Conservation (phyloP, 2,329 filamentous ascomycete species). For the Phialemonium atrogriseum region DNA sequence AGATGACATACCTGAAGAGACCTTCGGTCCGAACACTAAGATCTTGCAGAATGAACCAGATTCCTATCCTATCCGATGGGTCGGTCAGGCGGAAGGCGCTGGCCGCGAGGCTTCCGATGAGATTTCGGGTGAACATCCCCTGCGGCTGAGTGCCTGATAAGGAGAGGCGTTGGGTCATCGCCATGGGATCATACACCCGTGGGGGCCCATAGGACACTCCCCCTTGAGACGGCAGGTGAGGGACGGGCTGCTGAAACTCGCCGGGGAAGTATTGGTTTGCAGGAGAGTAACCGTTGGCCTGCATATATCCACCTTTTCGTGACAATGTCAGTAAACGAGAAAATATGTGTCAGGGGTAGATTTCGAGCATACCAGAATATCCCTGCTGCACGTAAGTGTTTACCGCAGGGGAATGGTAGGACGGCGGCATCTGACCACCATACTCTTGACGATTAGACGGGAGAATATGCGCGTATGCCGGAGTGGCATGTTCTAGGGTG, state of each 20-base stretch:
- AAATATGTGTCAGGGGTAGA: no score
- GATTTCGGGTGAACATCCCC: conserved; percentile 88
- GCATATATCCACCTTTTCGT: neutral
- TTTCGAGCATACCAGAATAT: conserved; percentile 12
- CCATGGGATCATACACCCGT: conserved; percentile 25
- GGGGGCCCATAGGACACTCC: conserved; percentile 21
- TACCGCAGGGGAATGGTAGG: conserved; percentile 13
- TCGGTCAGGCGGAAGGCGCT: conserved; percentile 82
- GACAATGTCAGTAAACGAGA: neutral
- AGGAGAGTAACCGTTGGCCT: conserved; percentile 2
- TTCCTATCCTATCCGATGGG: conserved; percentile 69
- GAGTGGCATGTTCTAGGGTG: conserved; percentile 31
- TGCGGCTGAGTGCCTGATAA: conserved; percentile 46
- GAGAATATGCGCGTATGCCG: conserved; percentile 25
- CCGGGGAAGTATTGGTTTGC: conserved; percentile 1
- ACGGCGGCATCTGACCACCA: conserved; percentile 15
- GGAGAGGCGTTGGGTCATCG: conserved; percentile 21
- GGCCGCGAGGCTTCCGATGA: conserved; percentile 85
- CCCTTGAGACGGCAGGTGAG: conserved; percentile 6
- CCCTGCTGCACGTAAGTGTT: conserved; percentile 17
- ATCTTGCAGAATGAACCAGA: conserved; percentile 97
- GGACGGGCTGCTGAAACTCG: conserved; percentile 1
- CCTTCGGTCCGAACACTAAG: conserved; percentile 91
- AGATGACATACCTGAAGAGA: conserved; percentile 63
- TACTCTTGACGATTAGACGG: conserved; percentile 28